These are phyloP conservation scores for Tulasnella sp. DNA, from an alignment of 768 basidiomycete species.

Conservation along the genomic window DNA sequence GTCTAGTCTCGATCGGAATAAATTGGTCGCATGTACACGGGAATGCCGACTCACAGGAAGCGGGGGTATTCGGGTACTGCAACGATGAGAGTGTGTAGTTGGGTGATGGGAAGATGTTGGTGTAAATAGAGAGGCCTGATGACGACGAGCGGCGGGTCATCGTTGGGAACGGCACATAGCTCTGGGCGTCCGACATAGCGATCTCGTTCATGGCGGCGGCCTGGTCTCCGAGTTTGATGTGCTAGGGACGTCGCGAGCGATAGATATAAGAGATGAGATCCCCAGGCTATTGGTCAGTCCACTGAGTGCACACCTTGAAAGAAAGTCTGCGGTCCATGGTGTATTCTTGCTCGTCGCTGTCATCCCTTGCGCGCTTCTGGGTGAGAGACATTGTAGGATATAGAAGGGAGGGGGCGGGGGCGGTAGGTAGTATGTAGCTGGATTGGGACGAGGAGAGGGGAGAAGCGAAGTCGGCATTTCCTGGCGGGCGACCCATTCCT, in stretches of 20 bases:
- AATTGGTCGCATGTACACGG: no score
- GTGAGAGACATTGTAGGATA: slow-evolving; percentile 50
- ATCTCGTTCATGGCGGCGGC: slow-evolving; percentile 50
- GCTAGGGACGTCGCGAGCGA: slow-evolving; percentile 46
- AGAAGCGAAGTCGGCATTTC: slow-evolving; percentile 12
- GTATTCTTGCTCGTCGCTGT: slow-evolving; percentile 31
- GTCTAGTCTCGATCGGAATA: no score
- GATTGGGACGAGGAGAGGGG: slow-evolving; percentile 16
- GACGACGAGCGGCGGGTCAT: slow-evolving; percentile 49
- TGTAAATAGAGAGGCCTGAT: slow-evolving; percentile 41
- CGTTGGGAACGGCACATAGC: slow-evolving; percentile 47
- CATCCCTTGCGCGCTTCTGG: slow-evolving; percentile 58
- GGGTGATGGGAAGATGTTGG: slow-evolving; percentile 32
- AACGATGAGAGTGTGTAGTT: slow-evolving; percentile 8
- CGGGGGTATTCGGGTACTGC: neutral
- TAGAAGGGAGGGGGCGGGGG: neutral
- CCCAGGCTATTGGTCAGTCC: slow-evolving; percentile 18
- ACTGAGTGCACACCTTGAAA: slow-evolving; percentile 29
- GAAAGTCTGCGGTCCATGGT: neutral
- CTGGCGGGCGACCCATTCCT: no score
- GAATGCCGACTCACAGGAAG: neutral
- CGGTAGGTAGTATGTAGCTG: neutral
- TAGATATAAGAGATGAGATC: slow-evolving; percentile 3
- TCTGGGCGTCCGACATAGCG: slow-evolving; percentile 50
- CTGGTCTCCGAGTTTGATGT: slow-evolving; percentile 56